A percentile compares a stretch with the other conserved stretches of the same genome.
phyloP scores from a whole-genome alignment of 768 basidiomycete genomes.

The Rhodosporidiobolus odoratus region DNA sequence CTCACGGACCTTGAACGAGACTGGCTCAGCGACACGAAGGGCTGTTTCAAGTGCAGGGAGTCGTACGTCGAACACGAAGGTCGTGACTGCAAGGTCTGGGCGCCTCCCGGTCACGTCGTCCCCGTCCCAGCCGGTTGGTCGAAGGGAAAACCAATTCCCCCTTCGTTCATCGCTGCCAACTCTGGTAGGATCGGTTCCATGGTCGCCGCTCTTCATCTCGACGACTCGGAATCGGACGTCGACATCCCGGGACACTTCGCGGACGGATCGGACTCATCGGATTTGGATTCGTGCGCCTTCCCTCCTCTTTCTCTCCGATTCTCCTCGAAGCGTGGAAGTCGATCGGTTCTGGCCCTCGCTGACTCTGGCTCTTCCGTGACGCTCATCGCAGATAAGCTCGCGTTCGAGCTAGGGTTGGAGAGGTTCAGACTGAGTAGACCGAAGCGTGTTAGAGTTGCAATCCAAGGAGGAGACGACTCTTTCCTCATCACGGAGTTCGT shows the following conservation, averaged over 20 bases:
- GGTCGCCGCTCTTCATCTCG: too few species aligned
- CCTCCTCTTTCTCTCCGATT: slow-evolving; percentile 1
- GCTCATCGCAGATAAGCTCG: slow-evolving; percentile 4
- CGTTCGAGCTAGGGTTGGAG: not conserved
- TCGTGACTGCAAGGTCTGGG: not conserved
- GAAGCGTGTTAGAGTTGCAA: slow-evolving; percentile 1
- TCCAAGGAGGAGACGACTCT: not conserved
- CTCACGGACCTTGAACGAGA: slow-evolving; percentile 8
- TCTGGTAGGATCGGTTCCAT: not conserved
- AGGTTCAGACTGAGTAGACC: not conserved
- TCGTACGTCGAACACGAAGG: not conserved
- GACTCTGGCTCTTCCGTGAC: slow-evolving; percentile 11
- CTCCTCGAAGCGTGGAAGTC: not conserved
- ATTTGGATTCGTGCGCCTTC: slow-evolving; percentile 9
- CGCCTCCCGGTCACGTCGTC: not conserved
- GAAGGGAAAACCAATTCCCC: not conserved
- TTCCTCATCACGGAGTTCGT: slow-evolving; percentile 1
- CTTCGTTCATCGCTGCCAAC: not conserved
- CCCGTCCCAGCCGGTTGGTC: slow-evolving; percentile 6
- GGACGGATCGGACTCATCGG: not conserved
- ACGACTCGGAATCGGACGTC: not conserved
- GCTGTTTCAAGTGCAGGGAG: slow-evolving; percentile 10
- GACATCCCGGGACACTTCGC: slow-evolving; percentile 4
- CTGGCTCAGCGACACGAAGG: not conserved
- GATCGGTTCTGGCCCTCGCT: not conserved